Conservation (phyloP, 805 yeast genomes). For the Blastobotrys peoriensis region DNA sequence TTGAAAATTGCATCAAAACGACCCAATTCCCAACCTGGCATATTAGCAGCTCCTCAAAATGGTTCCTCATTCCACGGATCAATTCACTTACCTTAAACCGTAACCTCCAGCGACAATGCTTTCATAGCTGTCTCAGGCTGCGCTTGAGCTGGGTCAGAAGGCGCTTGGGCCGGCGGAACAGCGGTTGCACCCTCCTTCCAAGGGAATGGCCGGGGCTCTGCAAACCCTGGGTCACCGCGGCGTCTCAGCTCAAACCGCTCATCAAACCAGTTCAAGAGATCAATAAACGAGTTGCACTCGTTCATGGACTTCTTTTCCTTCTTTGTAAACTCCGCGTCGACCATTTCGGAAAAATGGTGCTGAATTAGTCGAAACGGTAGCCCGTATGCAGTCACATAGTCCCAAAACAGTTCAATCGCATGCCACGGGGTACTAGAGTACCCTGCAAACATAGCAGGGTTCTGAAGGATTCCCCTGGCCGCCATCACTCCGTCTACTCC, state of each 20-base stretch:
- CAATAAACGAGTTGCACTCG: slow-evolving; percentile 48
- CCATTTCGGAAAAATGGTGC: slow-evolving; percentile 87
- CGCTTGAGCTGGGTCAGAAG: too few relatives aligned
- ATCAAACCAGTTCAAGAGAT: slow-evolving; percentile 82
- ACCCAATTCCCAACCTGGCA: too few relatives aligned
- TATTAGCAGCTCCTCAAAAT: too few relatives aligned
- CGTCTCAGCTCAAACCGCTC: slow-evolving; percentile 57
- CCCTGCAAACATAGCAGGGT: slow-evolving; percentile 86
- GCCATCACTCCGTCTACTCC: slow-evolving; percentile 94
- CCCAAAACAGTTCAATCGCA: slow-evolving; percentile 79
- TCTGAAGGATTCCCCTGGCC: slow-evolving; percentile 77
- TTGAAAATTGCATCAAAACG: too few relatives aligned
- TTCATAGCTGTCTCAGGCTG: too few relatives aligned
- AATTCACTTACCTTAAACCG: too few relatives aligned
- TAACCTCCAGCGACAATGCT: too few relatives aligned
- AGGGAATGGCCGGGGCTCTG: slow-evolving; percentile 34
- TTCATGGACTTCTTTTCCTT: slow-evolving; percentile 56
- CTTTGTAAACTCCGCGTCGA: slow-evolving; percentile 49
- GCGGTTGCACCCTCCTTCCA: too few relatives aligned
- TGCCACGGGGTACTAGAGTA: slow-evolving; percentile 77
- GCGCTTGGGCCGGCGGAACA: too few relatives aligned
- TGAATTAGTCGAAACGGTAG: slow-evolving; percentile 78
- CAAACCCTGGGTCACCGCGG: slow-evolving; percentile 66
- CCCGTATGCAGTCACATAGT: slow-evolving; percentile 71
- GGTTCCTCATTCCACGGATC: too few relatives aligned